A percentile compares a stretch with the other conserved stretches of the same genome.
Evolutionary conservation across 2,329 filamentous ascomycete species (phyloP).

Genomic region (Nemania abortiva): DNA sequence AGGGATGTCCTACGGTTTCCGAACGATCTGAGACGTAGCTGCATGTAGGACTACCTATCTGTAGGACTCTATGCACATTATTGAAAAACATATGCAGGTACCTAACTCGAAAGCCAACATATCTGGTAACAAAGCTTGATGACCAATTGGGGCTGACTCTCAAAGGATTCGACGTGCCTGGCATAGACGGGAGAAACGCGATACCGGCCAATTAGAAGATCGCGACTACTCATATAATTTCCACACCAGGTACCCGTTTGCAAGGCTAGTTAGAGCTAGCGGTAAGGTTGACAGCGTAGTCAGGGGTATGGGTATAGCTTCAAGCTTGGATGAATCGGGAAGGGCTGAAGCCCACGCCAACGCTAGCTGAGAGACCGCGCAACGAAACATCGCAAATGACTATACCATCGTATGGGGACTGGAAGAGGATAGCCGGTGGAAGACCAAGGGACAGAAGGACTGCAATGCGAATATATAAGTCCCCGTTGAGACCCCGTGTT

Average conservation of each 20-base stretch:
- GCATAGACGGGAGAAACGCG: neutral
- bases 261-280: conserved; percentile 6
- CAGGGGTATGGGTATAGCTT: conserved; percentile 27
- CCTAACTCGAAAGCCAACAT: neutral
- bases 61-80: neutral
- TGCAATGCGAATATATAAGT: conserved; percentile 29
- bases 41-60: neutral
- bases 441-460: neutral
- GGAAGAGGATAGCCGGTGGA: neutral
- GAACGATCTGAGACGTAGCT: neutral
- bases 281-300: conserved; percentile 16
- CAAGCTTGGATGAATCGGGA: conserved; percentile 20
- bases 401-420: neutral
- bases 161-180: conserved; percentile 9
- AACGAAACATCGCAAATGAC: neutral
- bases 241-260: conserved; percentile 1
- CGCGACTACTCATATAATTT: neutral
- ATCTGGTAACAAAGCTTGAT: neutral
- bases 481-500: neutral
- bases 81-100: neutral
- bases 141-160: conserved; percentile 3
- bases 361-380: conserved; percentile 5
- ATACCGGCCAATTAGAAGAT: conserved; percentile 14
- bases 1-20: conserved; percentile 13
- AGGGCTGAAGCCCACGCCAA: conserved; percentile 14